Base-by-base conservation (phyloP, 176 grass and related monocot species). In the Tillandsia fasciculata region DNA sequence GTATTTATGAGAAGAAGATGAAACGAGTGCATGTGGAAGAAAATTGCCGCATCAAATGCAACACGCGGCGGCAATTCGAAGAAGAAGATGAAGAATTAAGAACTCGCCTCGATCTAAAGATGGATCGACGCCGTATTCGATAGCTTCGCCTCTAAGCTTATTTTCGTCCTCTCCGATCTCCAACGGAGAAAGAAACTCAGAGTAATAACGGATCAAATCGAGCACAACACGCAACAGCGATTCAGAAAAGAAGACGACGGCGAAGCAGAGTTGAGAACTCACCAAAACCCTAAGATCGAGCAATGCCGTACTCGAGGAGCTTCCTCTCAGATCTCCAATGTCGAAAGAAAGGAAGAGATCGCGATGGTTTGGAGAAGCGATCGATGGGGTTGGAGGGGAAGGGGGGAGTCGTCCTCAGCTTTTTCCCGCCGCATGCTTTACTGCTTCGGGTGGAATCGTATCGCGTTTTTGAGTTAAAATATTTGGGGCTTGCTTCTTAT, bases 361-460 rank as follows among this genome's bases (percentile, higher is more conserved):
- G 63, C 2, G 58, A 22, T 69, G 27, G 1, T 51, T 49, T 1
- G 10, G 28, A 20, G 15, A 18, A 50, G n/a, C n/a, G 29, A 67
- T 48, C 26, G 26, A 12, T 2, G 29, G 50, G 11, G 48, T 20
- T 47, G 65, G 63, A 47, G 71, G 67, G 11, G 54, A 65, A 22
- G 59, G 65, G 1, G 66, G 58, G 2, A 42, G 33, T 42, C 33
- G 68, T 69, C 15, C 71, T 64, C n/a, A 18, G 17, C 56, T 61
- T 58, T 65, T 82, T 17, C 52, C 27, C 10, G 67, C 84, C 84
- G 53, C 76, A 67, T 71, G 69, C 69, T 54, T 71, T 71, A 27
- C 18, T 29, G 50, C 23, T 15, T 50, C 26, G 23, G 51, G 69
- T 71, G 51, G 69, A 27, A 53, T 56, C 69, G 51, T 9, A 71